phyloP scores from a whole-genome alignment of 2,329 filamentous ascomycete species.

The Pseudocercospora musae region DNA sequence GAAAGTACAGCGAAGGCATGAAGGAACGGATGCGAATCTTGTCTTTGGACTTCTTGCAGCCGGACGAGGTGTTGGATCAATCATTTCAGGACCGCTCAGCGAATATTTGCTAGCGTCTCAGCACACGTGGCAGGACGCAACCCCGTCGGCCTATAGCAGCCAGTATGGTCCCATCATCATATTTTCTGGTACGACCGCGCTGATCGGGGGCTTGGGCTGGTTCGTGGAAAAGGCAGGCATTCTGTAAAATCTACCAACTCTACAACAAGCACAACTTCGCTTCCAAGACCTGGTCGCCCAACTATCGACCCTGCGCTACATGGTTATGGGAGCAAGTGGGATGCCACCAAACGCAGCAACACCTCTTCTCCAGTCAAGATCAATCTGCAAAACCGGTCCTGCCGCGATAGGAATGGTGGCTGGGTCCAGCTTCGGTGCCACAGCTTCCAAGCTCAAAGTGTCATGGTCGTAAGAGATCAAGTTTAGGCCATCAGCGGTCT shows the following conservation, averaged over 20 bases:
- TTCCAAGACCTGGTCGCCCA: background rate
- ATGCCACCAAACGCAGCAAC: slow-evolving; percentile 22
- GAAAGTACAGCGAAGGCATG: slow-evolving; percentile 21
- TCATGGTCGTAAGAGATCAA: slow-evolving; percentile 25
- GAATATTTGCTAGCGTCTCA: slow-evolving; percentile 42
- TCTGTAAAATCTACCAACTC: background rate
- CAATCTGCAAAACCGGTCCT: slow-evolving; percentile 21
- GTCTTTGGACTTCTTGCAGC: slow-evolving; percentile 49
- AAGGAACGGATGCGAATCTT: slow-evolving; percentile 44
- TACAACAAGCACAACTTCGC: background rate
- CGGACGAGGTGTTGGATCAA: slow-evolving; percentile 51
- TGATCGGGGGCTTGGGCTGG: slow-evolving; percentile 21
- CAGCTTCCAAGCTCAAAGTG: slow-evolving; percentile 21
- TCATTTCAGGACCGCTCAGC: slow-evolving; percentile 52
- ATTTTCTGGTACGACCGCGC: slow-evolving; percentile 37
- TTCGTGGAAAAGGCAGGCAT: slow-evolving; percentile 20
- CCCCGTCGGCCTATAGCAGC: slow-evolving; percentile 40
- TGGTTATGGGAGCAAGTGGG: slow-evolving; percentile 15
- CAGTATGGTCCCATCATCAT: slow-evolving; percentile 42
- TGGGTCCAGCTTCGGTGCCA: slow-evolving; percentile 20
- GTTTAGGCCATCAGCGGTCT: slow-evolving; percentile 22
- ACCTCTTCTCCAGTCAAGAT: slow-evolving; percentile 22
- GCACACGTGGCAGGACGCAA: slow-evolving; percentile 17
- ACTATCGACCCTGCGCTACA: background rate
- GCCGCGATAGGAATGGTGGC: slow-evolving; percentile 20